phyloP scores from a whole-genome alignment of 139 green algal species.

The Coelastrella sp. region DNA sequence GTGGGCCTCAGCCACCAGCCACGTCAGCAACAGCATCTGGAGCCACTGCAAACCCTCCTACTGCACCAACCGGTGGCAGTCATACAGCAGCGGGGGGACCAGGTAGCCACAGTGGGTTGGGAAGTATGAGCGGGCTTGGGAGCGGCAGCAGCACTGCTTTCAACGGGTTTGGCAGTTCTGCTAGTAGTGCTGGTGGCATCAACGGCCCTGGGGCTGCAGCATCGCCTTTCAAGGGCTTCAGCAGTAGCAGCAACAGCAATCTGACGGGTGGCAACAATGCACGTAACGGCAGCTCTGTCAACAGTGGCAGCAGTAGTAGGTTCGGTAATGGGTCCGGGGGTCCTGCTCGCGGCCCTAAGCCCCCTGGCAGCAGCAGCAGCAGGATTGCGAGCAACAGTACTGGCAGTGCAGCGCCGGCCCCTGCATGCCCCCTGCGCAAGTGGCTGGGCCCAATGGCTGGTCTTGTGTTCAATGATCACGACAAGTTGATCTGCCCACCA shows the following conservation, averaged over 20 bases:
- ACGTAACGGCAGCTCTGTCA: neutral
- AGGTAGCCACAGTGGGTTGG: too few relatives aligned
- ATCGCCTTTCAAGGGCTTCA: neutral
- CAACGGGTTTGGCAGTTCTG: neutral
- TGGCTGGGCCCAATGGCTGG: constrained; percentile 64
- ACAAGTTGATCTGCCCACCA: constrained; percentile 74
- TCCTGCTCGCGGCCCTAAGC: neutral
- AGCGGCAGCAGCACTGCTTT: too few relatives aligned
- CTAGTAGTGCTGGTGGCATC: neutral
- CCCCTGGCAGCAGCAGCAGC: neutral
- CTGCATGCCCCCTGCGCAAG: constrained; percentile 52
- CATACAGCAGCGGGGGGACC: too few relatives aligned
- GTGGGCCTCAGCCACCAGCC: neutral
- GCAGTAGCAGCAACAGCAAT: constrained; percentile 5
- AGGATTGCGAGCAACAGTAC: neutral
- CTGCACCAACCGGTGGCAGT: neutral
- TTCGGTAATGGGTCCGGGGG: neutral
- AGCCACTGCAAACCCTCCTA: neutral
- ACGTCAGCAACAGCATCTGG: constrained; percentile 15
- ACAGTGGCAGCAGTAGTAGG: neutral
- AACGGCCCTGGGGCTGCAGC: neutral
- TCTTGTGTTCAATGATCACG: constrained; percentile 48
- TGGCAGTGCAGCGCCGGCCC: neutral
- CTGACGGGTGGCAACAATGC: neutral
- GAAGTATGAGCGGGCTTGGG: too few relatives aligned